A percentile compares a stretch with the other conserved stretches of the same genome.
These are phyloP conservation scores for Trichophyton rubrum DNA, from an alignment of 2,329 filamentous ascomycete species.

Conservation along the genomic window DNA sequence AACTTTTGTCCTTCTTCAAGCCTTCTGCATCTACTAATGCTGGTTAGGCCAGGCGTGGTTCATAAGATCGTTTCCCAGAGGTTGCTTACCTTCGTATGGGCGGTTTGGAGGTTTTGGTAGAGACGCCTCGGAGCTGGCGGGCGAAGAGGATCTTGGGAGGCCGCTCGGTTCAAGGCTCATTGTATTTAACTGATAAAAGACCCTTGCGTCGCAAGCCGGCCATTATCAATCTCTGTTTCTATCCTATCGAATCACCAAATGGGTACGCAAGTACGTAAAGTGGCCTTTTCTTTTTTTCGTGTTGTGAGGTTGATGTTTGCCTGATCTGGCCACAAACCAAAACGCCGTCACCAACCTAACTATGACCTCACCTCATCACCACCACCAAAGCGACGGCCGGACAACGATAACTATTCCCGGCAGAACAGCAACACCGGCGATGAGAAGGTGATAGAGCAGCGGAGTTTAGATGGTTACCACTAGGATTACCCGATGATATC, in stretches of 20 bases:
- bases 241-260: neutral
- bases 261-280: neutral
- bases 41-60: neutral
- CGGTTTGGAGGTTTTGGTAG: constrained; percentile 64
- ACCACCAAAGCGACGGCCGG: neutral
- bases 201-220: constrained; percentile 4
- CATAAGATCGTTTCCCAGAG: neutral
- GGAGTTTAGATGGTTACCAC: neutral
- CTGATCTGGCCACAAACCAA: constrained; percentile 3
- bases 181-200: constrained; percentile 22
- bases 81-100: constrained; percentile 55
- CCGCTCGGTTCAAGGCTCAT: constrained; percentile 34
- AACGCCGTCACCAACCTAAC: neutral
- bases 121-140: constrained; percentile 76
- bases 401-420: neutral
- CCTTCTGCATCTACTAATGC: constrained; percentile 18
- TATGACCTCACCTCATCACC: neutral
- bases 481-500: neutral
- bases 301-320: neutral
- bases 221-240: constrained; percentile 1
- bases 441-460: neutral
- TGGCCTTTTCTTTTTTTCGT: too few species aligned
- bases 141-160: constrained; percentile 44
- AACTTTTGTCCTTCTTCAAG: constrained; percentile 49
- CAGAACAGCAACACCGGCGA: neutral